Conservation (phyloP, 2,329 filamentous ascomycete genomes). For the Aspergillus glaucus region DNA sequence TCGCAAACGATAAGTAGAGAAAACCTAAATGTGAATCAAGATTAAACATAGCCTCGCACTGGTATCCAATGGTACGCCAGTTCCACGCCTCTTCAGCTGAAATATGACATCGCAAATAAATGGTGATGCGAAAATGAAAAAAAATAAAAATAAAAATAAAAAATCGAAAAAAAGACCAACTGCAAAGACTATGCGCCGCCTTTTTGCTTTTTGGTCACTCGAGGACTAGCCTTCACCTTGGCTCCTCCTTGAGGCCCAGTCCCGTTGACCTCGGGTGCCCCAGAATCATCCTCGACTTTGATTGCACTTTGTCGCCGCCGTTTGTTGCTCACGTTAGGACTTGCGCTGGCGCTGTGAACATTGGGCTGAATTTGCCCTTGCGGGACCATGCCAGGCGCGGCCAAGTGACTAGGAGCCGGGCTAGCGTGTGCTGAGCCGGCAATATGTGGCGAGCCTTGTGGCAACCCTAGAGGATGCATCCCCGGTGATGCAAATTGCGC, state of each 20-base stretch:
- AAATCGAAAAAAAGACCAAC: not conserved
- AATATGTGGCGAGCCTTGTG: slow-evolving; percentile 49
- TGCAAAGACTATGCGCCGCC: slow-evolving; percentile 27
- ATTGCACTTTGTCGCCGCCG: slow-evolving; percentile 54
- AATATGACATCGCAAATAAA: slow-evolving; percentile 10
- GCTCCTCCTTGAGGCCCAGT: slow-evolving; percentile 25
- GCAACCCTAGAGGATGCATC: slow-evolving; percentile 48
- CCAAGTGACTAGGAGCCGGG: slow-evolving; percentile 41
- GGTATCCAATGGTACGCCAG: slow-evolving; percentile 26
- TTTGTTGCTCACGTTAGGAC: slow-evolving; percentile 56
- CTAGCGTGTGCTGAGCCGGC: slow-evolving; percentile 44
- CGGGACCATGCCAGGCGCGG: slow-evolving; percentile 48
- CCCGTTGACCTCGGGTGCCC: slow-evolving; percentile 45
- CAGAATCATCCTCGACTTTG: slow-evolving; percentile 53
- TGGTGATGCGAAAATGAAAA: slow-evolving; percentile 6
- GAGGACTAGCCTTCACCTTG: slow-evolving; percentile 44
- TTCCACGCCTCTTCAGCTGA: slow-evolving; percentile 16
- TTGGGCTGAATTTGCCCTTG: slow-evolving; percentile 52
- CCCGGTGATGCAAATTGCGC: slow-evolving; percentile 55
- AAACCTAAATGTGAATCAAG: not conserved
- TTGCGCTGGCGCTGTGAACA: slow-evolving; percentile 55
- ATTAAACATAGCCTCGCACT: slow-evolving; percentile 14
- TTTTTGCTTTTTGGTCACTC: slow-evolving; percentile 44
- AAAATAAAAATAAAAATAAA: slow-evolving; percentile 3
- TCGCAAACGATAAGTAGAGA: slow-evolving; percentile 10